Base-by-base conservation (phyloP, 768 basidiomycete species). In the Paxillus rubicundulus region DNA sequence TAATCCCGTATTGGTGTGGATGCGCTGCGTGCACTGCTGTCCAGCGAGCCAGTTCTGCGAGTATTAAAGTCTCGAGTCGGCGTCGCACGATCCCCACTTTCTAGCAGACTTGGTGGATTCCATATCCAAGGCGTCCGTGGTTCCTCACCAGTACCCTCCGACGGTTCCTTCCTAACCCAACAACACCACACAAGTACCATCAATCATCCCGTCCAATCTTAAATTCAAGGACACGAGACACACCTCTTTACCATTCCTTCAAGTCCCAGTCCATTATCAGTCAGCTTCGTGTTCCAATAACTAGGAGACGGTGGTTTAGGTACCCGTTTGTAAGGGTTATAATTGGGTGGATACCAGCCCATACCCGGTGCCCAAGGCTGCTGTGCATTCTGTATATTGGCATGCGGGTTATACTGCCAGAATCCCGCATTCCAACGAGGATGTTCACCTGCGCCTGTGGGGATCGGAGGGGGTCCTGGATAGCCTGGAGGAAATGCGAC, bases 111-210 rank as follows among this genome's bases (percentile, higher is more conserved):
- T 33, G 75, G 63, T 21, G 85, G 80, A 66, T 77, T 82, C 87
- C 87, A 89, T 50, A 87, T 77, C 87, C 87, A 89, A 8, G 87
- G 87, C 0, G 87, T 88, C 13, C 77, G 73, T 6, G 74, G 70
- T 14, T 68, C 70, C 16, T 70, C 70, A 17, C 72, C 70, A 10
- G 52, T 70, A 66, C 44, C 65, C 57, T 56, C 77, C 61, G 62
- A 73, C 58, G 63, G 61, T 0, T 60, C 59, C 51, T 52, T 58
- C 45, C 68, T 67, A 34, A 2, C 45, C 68, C 65, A 34, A 2
- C 53, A 45, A 49, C 13, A 45, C 18, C 13, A 45, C 38, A 50
- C 45, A 49, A 36, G 1, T 34, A 39, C 47, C 34, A n/a, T 70
- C 57, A 59, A 45, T 45, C 36, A 53, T 49, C 53, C 51, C 45